These are phyloP conservation scores for Rhodocollybia butyracea DNA, from an alignment of 768 basidiomycete genomes.

Conservation along the genomic window DNA sequence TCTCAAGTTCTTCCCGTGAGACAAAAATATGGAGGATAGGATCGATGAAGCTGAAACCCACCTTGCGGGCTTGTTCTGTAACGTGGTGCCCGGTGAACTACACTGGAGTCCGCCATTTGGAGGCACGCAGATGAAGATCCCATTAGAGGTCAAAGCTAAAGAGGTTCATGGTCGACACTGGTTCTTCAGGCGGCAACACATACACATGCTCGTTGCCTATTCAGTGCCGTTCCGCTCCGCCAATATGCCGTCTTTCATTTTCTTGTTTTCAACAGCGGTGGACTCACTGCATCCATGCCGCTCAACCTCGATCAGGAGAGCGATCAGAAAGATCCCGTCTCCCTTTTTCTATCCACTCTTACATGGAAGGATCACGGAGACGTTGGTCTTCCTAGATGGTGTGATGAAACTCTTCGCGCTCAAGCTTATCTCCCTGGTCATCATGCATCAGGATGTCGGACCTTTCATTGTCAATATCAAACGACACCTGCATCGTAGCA, in stretches of 20 bases:
- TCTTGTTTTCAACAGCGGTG: slow-evolving; percentile 14
- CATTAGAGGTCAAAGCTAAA: slow-evolving; percentile 15
- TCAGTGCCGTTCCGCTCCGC: slow-evolving; percentile 10
- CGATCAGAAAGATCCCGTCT: neutral
- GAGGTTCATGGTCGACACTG: slow-evolving; percentile 9
- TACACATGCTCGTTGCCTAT: slow-evolving; percentile 11
- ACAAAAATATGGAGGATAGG: neutral
- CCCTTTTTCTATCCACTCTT: slow-evolving; percentile 9
- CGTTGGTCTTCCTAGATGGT: slow-evolving; percentile 10
- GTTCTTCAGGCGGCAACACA: slow-evolving; percentile 12
- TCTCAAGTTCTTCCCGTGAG: neutral
- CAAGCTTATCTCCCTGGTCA: neutral
- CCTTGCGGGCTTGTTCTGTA: neutral
- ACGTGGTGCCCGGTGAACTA: neutral
- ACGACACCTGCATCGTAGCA: neutral
- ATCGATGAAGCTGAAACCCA: neutral
- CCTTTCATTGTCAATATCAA: neutral
- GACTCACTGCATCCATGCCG: slow-evolving; percentile 9
- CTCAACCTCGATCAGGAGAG: neutral
- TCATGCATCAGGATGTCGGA: neutral
- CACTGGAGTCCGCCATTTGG: neutral
- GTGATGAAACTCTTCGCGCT: slow-evolving; percentile 3
- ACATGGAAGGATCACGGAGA: slow-evolving; percentile 7
- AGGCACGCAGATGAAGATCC: neutral
- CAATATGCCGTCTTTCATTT: slow-evolving; percentile 10